Evolutionary conservation across 768 basidiomycete species (phyloP), one percentile per base, ranked within the genome.

Genomic region (Lentinus brumalis): DNA sequence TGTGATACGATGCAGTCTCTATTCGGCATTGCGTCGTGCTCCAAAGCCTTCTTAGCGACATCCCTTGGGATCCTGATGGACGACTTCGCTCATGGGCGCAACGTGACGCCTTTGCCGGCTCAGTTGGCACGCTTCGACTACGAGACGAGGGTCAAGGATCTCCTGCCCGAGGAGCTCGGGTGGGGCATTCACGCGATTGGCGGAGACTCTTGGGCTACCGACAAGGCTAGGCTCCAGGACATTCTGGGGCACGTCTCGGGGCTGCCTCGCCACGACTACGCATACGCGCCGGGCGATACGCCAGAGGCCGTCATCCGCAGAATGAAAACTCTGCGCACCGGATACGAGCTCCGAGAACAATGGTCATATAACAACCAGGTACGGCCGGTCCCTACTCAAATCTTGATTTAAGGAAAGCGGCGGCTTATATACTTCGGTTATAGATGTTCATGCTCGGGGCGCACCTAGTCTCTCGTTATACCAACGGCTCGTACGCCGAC

Each of bases 291-390:
- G 1, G 45, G 50, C 35, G 77, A 79, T 38, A 72, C 65, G 0
- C 60, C 75, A 0, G 47, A 47, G 30, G 73, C 68, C 21, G 18
- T 68, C 40, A 56, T 76, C 1, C 30, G 26, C 26, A 67, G 72
- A 26, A 59, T 78, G 57, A 71, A 60, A 10, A 45, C 75, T 46
- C 64, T 78, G 12, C 67, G 66, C 6, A 75, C 76, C 0, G 68
- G 73, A 0, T 73, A 69, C 40, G 79, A 77, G 65, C 69, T 78
- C 3, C 73, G 78, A 15, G 72, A 80, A 45, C 69, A 66, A 26
- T 78, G 67, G 62, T 73, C 70, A 3, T 81, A 81, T 62, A 79
- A 74, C 66, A 79, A 79, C 41, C 69, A 73, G 32, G 80, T 76
- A 10, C 14, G 29, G 35, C 5, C 3, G 38, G 21, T 26, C 21